These are phyloP conservation scores for Erythrophleum ivorense DNA, from an alignment of 331 rosid genomes.

Conservation along the genomic window DNA sequence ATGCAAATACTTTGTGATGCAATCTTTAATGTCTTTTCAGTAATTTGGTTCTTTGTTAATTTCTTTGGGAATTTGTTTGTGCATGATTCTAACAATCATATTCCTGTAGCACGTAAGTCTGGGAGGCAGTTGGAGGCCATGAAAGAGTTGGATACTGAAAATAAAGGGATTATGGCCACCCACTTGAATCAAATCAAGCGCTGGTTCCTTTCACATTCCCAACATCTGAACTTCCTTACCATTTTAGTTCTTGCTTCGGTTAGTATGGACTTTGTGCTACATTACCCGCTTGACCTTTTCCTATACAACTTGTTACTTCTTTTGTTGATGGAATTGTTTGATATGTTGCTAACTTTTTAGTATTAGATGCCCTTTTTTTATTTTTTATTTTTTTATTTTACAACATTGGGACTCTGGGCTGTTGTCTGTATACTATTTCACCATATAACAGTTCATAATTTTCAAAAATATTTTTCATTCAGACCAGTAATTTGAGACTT, in stretches of 20 bases:
- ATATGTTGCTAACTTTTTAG: constrained; percentile 22
- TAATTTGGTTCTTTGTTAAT: constrained; percentile 21
- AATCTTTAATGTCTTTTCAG: constrained; percentile 3
- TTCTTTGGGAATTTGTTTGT: constrained; percentile 32
- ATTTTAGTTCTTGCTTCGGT: constrained; percentile 98
- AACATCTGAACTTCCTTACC: constrained; percentile 79
- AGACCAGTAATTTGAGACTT: background rate
- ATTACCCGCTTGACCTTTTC: constrained; percentile 24
- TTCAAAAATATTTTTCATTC: background rate
- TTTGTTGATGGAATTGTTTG: background rate
- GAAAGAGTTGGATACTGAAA: constrained; percentile 74
- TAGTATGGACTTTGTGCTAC: constrained; percentile 52
- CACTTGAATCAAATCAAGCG: constrained; percentile 60
- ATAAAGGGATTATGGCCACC: constrained; percentile 59
- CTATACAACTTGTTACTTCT: constrained; percentile 13
- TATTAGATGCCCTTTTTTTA: background rate
- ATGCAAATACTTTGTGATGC: background rate
- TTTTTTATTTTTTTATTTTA: background rate
- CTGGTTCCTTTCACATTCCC: constrained; percentile 84
- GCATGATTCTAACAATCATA: constrained; percentile 33
- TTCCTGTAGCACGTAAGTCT: constrained; percentile 72
- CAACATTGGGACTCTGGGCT: constrained; percentile 21
- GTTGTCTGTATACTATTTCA: constrained; percentile 1
- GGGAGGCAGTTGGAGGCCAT: constrained; percentile 69
- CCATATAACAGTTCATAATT: constrained; percentile 15